Conservation (phyloP, 139 green algal genomes). For the Coccomyxa sp. region DNA sequence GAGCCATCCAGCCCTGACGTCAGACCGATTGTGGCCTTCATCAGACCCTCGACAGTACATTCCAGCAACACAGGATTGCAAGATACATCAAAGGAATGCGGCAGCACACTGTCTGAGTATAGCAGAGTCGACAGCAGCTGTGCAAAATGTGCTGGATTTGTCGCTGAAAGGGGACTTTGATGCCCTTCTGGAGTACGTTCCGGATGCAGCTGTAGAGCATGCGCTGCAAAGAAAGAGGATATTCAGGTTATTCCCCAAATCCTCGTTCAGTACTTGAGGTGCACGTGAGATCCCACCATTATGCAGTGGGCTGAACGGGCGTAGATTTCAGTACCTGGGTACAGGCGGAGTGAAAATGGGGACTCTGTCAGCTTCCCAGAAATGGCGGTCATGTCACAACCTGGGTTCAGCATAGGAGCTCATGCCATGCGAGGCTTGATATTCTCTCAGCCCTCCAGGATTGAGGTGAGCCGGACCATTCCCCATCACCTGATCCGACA, state of each 20-base stretch:
- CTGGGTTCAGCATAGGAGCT: background rate
- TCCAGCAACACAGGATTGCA: background rate
- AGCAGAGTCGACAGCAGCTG: background rate
- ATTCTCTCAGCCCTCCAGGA: background rate
- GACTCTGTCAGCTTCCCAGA: background rate
- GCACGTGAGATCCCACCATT: background rate
- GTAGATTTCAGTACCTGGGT: background rate
- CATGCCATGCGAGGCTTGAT: background rate
- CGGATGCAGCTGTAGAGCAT: background rate
- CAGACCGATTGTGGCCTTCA: no score
- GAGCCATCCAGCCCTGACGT: no score
- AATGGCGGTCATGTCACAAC: background rate
- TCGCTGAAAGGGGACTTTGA: background rate
- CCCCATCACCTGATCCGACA: background rate
- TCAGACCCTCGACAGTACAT: background rate
- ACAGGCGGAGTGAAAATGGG: background rate
- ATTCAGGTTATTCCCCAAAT: background rate
- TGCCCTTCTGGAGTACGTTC: background rate
- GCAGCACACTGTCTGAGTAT: background rate
- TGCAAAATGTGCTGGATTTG: background rate
- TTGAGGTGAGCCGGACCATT: background rate
- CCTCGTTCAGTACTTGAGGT: background rate
- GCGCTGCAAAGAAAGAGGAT: background rate
- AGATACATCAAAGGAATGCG: background rate
- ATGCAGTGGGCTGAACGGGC: no score